Conservation (phyloP, 169 alveolate genomes). For the Toxoplasma gondii region DNA sequence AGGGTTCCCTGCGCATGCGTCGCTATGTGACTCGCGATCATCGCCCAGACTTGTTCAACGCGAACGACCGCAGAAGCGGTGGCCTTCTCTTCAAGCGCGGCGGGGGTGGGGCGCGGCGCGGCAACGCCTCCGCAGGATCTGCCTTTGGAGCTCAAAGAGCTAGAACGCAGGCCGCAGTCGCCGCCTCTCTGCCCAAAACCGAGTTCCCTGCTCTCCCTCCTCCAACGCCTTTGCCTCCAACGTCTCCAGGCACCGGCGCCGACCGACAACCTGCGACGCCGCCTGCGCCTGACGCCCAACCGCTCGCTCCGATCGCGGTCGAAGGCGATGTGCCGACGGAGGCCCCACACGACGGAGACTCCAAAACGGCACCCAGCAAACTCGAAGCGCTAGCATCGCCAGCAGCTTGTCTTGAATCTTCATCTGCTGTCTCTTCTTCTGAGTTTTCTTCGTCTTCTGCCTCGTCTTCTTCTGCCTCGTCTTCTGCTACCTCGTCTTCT, state of each 20-base stretch:
- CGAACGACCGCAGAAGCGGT: constrained; percentile 20
- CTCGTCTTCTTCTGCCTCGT: not conserved
- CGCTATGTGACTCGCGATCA: constrained; percentile 53
- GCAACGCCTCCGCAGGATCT: not conserved
- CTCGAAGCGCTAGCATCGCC: too few relatives aligned
- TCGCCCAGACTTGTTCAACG: constrained; percentile 50
- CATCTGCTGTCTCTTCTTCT: too few relatives aligned
- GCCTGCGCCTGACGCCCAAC: not conserved
- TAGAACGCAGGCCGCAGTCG: not conserved
- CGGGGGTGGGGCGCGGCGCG: constrained; percentile 16
- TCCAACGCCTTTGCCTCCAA: not conserved
- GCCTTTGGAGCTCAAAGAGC: not conserved
- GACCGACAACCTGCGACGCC: not conserved
- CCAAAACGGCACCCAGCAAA: too few relatives aligned
- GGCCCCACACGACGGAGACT: too few relatives aligned
- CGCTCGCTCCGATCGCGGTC: not conserved
- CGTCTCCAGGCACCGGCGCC: constrained; percentile 36
- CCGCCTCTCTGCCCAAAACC: constrained; percentile 20
- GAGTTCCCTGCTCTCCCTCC: constrained; percentile 46
- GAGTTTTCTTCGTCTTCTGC: not conserved
- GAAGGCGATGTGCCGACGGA: not conserved
- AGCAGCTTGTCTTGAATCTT: too few relatives aligned
- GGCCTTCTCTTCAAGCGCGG: constrained; percentile 56
- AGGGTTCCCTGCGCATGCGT: constrained; percentile 47
- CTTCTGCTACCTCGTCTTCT: not conserved